These are phyloP conservation scores for Mycena floridula DNA, from an alignment of 768 basidiomycete genomes.

Conservation along the genomic window DNA sequence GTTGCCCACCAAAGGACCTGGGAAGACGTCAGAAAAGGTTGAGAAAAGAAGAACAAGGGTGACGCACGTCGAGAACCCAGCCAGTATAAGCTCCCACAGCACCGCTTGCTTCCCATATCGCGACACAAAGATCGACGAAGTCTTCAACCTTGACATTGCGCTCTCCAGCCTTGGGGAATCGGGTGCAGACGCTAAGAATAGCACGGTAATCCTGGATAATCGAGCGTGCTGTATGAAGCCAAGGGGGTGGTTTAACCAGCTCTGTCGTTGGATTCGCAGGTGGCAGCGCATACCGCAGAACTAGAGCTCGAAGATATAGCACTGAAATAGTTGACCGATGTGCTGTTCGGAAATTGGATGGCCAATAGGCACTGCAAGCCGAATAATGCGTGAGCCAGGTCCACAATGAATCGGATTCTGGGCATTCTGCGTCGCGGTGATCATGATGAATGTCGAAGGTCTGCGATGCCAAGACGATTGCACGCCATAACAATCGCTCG, in stretches of 20 bases:
- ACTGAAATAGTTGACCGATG: slow-evolving; percentile 68
- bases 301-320: slow-evolving; percentile 70
- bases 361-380: slow-evolving; percentile 65
- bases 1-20: slow-evolving; percentile 94
- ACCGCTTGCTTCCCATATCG: slow-evolving; percentile 75
- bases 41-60: slow-evolving; percentile 2
- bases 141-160: slow-evolving; percentile 75
- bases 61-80: slow-evolving; percentile 80
- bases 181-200: slow-evolving; percentile 60
- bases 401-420: slow-evolving; percentile 42
- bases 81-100: slow-evolving; percentile 53
- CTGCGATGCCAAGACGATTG: slow-evolving; percentile 57
- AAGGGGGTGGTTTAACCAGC: slow-evolving; percentile 34
- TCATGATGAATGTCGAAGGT: slow-evolving; percentile 30
- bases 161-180: slow-evolving; percentile 79
- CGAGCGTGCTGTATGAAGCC: slow-evolving; percentile 60
- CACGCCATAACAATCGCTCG: slow-evolving; percentile 79
- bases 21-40: too few species aligned
- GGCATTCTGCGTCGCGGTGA: slow-evolving; percentile 22
- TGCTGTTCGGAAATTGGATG: slow-evolving; percentile 66
- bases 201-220: slow-evolving; percentile 68
- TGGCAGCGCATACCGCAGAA: slow-evolving; percentile 38
- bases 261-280: slow-evolving; percentile 8
- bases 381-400: slow-evolving; percentile 56
- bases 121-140: slow-evolving; percentile 75